Evolutionary conservation across 2,329 filamentous ascomycete genomes (phyloP).

Genomic region (Helotiales sp.): DNA sequence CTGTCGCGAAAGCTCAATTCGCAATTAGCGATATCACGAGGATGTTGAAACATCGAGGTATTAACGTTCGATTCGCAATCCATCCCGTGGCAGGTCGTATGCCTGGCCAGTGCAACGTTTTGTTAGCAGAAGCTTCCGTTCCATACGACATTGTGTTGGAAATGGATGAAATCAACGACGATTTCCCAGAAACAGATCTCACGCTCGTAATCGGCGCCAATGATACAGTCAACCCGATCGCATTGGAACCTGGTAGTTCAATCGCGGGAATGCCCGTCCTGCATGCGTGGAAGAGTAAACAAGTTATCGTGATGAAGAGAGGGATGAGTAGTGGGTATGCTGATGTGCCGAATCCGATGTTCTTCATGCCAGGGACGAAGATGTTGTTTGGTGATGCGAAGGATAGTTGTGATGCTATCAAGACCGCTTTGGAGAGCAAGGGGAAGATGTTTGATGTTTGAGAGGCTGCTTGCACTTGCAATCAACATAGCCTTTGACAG

Average conservation of each 20-base stretch:
- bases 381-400: constrained; percentile 94
- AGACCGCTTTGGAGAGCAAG: constrained; percentile 23
- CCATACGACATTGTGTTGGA: constrained; percentile 91
- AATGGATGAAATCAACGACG: constrained; percentile 96
- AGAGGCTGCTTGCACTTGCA: background rate
- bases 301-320: constrained; percentile 91
- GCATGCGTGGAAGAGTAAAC: constrained; percentile 92
- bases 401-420: constrained; percentile 67
- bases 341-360: constrained; percentile 91
- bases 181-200: constrained; percentile 82
- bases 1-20: constrained; percentile 90
- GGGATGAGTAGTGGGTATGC: constrained; percentile 88
- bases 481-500: background rate
- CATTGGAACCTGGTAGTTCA: constrained; percentile 76
- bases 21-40: constrained; percentile 81
- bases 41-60: constrained; percentile 70
- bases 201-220: constrained; percentile 90
- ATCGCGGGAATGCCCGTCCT: constrained; percentile 93
- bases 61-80: constrained; percentile 86
- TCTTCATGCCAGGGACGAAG: constrained; percentile 84
- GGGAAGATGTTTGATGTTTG: constrained; percentile 29
- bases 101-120: constrained; percentile 90
- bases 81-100: constrained; percentile 89
- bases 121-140: constrained; percentile 83
- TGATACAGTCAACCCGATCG: constrained; percentile 89